phyloP scores from a whole-genome alignment of 352 stramenopile genomes.

The Globisporangium mamillatum region DNA sequence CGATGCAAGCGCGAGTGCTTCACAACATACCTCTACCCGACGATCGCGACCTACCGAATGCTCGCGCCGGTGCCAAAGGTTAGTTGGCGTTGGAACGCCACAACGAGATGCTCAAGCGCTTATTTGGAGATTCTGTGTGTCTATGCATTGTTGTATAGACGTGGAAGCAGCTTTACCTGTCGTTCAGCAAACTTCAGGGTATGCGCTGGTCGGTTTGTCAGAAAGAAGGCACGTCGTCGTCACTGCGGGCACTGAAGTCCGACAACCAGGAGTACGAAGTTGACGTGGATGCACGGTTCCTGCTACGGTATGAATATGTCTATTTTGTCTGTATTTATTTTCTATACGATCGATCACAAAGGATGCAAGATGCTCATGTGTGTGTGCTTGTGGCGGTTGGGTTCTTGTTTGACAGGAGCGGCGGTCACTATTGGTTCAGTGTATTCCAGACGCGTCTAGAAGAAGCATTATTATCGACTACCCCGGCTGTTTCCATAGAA shows the following conservation, averaged over 20 bases:
- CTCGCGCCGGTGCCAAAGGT: conserved; percentile 47
- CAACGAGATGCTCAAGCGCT: neutral
- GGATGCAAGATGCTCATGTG: neutral
- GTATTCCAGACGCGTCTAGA: conserved; percentile 41
- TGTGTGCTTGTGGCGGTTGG: neutral
- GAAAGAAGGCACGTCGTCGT: conserved; percentile 44
- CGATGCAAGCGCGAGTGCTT: conserved; percentile 73
- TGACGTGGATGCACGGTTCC: conserved; percentile 34
- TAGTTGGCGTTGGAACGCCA: no score
- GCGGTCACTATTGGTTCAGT: conserved; percentile 77
- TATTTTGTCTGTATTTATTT: neutral
- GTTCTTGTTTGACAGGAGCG: conserved; percentile 31
- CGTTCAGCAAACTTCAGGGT: conserved; percentile 35
- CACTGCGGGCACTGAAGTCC: conserved; percentile 53
- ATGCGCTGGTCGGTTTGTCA: conserved; percentile 44
- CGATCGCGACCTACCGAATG: conserved; percentile 65
- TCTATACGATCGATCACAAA: neutral
- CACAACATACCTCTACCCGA: conserved; percentile 49
- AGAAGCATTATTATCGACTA: conserved; percentile 18
- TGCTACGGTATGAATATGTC: conserved; percentile 34
- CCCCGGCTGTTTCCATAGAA: neutral
- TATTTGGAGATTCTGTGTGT: neutral
- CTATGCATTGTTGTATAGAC: conserved; percentile 24
- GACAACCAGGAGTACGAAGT: conserved; percentile 70
- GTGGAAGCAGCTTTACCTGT: conserved; percentile 58